phyloP scores from a whole-genome alignment of 2,329 filamentous ascomycete species.

The Chrysosporium queenslandicum region DNA sequence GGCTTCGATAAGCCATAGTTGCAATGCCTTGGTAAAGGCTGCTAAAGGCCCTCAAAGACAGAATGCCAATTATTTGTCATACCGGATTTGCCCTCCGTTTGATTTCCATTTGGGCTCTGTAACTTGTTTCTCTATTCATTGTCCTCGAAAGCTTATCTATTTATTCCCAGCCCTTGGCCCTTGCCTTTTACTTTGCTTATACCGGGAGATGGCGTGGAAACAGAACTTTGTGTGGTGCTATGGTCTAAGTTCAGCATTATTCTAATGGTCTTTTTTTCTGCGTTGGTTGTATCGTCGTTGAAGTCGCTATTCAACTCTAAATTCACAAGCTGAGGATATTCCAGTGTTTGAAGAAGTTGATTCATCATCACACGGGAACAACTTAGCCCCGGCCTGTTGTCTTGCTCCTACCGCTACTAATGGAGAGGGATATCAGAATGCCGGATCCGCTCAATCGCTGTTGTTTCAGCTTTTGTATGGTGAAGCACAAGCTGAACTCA shows the following conservation, averaged over 20 bases:
- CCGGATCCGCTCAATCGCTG: too few relatives aligned
- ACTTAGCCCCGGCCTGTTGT: neutral
- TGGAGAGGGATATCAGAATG: too few relatives aligned
- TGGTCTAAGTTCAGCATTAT: neutral
- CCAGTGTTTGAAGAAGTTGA: neutral
- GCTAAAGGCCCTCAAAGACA: neutral
- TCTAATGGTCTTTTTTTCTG: neutral
- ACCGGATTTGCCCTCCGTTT: too few relatives aligned
- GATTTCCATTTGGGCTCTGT: too few relatives aligned
- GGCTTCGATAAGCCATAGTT: neutral
- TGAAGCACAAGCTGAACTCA: too few relatives aligned
- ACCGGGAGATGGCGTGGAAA: neutral
- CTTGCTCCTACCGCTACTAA: neutral
- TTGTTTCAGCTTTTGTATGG: too few relatives aligned
- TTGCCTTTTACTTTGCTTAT: neutral
- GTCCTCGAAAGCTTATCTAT: too few relatives aligned
- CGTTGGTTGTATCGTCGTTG: too few relatives aligned
- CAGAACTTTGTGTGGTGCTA: too few relatives aligned
- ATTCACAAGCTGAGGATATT: neutral
- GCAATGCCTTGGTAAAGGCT: too few relatives aligned
- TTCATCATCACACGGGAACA: conserved; percentile 1
- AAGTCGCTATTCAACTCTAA: neutral
- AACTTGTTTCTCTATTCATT: too few relatives aligned
- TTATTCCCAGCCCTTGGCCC: neutral
- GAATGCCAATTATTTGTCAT: too few relatives aligned